Conservation (phyloP, 2,329 filamentous ascomycete species). For the Penicillium sp. region DNA sequence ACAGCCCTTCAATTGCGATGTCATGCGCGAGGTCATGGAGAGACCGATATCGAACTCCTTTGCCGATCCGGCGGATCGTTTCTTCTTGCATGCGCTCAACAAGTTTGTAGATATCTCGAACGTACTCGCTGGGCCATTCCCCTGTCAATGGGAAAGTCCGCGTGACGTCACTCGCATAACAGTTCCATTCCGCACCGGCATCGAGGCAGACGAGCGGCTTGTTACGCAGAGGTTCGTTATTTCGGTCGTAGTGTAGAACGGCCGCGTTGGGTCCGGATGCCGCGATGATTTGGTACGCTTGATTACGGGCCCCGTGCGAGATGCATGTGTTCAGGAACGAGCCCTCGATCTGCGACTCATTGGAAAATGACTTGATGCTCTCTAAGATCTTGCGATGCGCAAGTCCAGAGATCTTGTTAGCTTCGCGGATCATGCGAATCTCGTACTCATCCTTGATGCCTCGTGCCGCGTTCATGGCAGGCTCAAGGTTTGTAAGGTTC, state of each 20-base stretch:
- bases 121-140: slow-evolving; percentile 62
- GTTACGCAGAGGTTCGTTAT: slow-evolving; percentile 67
- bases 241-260: slow-evolving; percentile 84
- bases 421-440: slow-evolving; percentile 70
- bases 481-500: slow-evolving; percentile 33
- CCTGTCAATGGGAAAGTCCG: slow-evolving; percentile 82
- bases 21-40: slow-evolving; percentile 78
- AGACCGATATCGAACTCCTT: slow-evolving; percentile 76
- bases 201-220: slow-evolving; percentile 84
- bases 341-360: slow-evolving; percentile 82
- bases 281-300: slow-evolving; percentile 86
- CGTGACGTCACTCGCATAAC: slow-evolving; percentile 75
- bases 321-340: slow-evolving; percentile 77
- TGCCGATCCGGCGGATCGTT: slow-evolving; percentile 71
- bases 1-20: slow-evolving; percentile 77
- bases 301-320: slow-evolving; percentile 72
- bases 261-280: slow-evolving; percentile 78
- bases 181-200: slow-evolving; percentile 75
- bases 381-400: slow-evolving; percentile 67
- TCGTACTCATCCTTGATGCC: slow-evolving; percentile 76
- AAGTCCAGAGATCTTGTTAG: slow-evolving; percentile 68
- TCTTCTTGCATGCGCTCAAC: slow-evolving; percentile 85
- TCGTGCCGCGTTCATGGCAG: slow-evolving; percentile 67
- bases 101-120: slow-evolving; percentile 74
- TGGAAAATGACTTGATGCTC: slow-evolving; percentile 64